phyloP scores from a whole-genome alignment of 2,329 filamentous ascomycete genomes.

The Thelonectria olida region DNA sequence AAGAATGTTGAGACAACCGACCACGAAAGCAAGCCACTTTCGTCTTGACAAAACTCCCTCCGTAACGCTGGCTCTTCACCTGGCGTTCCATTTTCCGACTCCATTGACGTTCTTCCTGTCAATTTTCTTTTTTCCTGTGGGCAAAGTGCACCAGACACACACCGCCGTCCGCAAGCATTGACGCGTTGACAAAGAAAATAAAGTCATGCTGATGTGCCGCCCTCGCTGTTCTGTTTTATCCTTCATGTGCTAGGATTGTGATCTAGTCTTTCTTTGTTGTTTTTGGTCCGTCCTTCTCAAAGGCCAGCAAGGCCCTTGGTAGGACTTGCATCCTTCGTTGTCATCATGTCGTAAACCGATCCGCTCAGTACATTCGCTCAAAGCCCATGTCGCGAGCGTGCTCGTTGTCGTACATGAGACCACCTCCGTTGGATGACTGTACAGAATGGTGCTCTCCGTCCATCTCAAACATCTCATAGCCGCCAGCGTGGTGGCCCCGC shows the following conservation, averaged over 20 bases:
- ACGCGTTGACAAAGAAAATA: conserved; percentile 10
- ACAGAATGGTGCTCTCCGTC: conserved; percentile 47
- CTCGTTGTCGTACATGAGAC: conserved; percentile 57
- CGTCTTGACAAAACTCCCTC: conserved; percentile 16
- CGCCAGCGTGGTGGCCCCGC: conserved; percentile 43
- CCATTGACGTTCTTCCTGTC: conserved; percentile 28
- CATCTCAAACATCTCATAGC: conserved; percentile 58
- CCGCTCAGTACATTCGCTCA: conserved; percentile 54
- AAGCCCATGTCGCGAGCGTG: conserved; percentile 52
- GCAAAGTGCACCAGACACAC: conserved; percentile 18
- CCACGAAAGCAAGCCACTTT: conserved; percentile 29
- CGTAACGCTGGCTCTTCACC: conserved; percentile 14
- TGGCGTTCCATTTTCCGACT: conserved; percentile 28
- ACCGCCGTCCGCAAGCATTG: conserved; percentile 6
- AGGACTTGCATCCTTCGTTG: background rate
- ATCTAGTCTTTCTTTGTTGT: conserved; percentile 13
- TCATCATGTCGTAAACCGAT: conserved; percentile 22
- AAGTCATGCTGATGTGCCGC: conserved; percentile 32
- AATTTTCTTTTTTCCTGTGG: conserved; percentile 20
- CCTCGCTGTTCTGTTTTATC: conserved; percentile 31
- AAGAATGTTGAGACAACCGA: conserved; percentile 36
- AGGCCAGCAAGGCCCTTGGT: background rate
- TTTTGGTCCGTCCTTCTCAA: no score
- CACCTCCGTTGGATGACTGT: conserved; percentile 34
- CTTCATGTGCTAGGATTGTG: conserved; percentile 16